Conservation (phyloP, 2,329 filamentous ascomycete genomes). For the Dothideomycetes sp. region DNA sequence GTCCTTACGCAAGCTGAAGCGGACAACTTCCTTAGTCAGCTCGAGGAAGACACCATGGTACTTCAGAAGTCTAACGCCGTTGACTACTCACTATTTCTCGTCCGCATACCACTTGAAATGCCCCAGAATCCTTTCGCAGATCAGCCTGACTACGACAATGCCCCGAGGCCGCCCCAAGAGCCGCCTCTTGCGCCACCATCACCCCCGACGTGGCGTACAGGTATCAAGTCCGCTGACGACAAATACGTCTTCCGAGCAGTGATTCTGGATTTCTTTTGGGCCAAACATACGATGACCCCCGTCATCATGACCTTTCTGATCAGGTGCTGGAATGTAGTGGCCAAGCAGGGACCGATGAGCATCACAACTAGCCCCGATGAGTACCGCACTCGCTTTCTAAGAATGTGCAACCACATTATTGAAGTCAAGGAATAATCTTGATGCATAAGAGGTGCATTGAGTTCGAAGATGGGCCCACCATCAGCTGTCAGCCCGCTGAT, state of each 20-base stretch:
- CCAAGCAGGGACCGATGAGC: slow-evolving; percentile 58
- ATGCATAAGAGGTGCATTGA: background rate
- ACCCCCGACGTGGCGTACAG: slow-evolving; percentile 45
- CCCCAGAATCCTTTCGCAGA: slow-evolving; percentile 13
- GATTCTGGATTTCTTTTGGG: slow-evolving; percentile 69
- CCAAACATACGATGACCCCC: slow-evolving; percentile 58
- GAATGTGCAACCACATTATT: slow-evolving; percentile 39
- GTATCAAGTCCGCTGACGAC: slow-evolving; percentile 49
- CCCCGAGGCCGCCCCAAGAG: slow-evolving; percentile 22
- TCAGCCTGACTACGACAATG: slow-evolving; percentile 12
- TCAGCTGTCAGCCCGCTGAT: no score
- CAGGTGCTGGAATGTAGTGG: slow-evolving; percentile 42
- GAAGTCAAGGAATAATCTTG: slow-evolving; percentile 15
- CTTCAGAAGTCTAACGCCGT: slow-evolving; percentile 54
- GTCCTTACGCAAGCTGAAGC: slow-evolving; percentile 45
- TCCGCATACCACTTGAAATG: slow-evolving; percentile 38
- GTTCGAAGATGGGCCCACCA: background rate
- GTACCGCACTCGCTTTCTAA: slow-evolving; percentile 49
- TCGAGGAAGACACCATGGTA: slow-evolving; percentile 53
- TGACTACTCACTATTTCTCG: slow-evolving; percentile 65
- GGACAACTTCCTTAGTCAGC: slow-evolving; percentile 41
- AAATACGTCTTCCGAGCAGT: slow-evolving; percentile 58
- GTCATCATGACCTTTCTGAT: slow-evolving; percentile 56
- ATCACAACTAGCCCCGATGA: slow-evolving; percentile 60
- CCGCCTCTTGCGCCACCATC: slow-evolving; percentile 21